phyloP scores from a whole-genome alignment of 2,329 filamentous ascomycete genomes.

The Drechslerella coelobrocha region DNA sequence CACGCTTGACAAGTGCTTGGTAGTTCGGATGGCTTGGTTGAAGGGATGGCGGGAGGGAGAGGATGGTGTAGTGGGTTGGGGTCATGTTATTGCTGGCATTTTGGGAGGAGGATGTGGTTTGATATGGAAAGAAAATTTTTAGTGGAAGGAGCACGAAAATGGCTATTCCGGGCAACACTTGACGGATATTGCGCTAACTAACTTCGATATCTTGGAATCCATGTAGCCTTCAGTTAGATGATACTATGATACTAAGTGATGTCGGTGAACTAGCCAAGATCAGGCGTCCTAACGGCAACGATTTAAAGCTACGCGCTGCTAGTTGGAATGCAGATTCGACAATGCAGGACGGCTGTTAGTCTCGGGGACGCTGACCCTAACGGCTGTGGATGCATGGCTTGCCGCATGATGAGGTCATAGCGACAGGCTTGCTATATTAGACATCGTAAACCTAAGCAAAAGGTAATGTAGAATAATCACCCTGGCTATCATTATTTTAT shows the following conservation, averaged over 20 bases:
- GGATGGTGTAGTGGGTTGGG: conserved; percentile 68
- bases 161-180: background rate
- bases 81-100: conserved; percentile 50
- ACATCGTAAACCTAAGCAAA: too few relatives aligned
- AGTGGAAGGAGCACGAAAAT: background rate
- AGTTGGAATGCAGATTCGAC: too few relatives aligned
- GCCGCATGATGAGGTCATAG: conserved; percentile 43
- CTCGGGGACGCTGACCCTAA: background rate
- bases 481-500: too few relatives aligned
- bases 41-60: conserved; percentile 64
- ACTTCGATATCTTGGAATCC: too few relatives aligned
- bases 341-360: too few relatives aligned
- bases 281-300: too few relatives aligned
- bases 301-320: too few relatives aligned
- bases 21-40: conserved; percentile 59
- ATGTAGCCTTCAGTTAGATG: too few relatives aligned
- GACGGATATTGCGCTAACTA: too few relatives aligned
- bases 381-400: background rate
- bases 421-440: background rate
- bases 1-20: conserved; percentile 64
- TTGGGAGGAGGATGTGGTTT: conserved; percentile 19
- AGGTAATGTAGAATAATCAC: background rate
- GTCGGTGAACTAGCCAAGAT: too few relatives aligned
- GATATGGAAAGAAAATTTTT: conserved; percentile 6
- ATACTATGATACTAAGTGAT: too few relatives aligned